Percentiles rank a stretch among this genome's conserved stretches.
These are phyloP conservation scores for Fusarium goolgardi DNA, from an alignment of 2,329 filamentous ascomycete genomes.

Conservation along the genomic window DNA sequence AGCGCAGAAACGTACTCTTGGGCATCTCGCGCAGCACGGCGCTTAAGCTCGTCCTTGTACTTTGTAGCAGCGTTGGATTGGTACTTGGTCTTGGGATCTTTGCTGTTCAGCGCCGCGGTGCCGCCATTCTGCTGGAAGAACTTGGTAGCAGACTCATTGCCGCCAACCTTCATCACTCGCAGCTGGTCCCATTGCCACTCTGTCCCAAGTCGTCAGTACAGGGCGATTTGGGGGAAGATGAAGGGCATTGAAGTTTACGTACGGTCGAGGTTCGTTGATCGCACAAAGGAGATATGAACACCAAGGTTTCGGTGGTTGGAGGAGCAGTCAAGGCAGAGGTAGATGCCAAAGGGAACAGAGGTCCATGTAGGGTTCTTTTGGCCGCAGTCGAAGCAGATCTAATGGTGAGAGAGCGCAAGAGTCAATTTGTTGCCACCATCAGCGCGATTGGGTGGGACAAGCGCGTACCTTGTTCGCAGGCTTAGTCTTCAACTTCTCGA, in stretches of 20 bases:
- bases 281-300: constrained; percentile 98
- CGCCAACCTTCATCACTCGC: constrained; percentile 96
- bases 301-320: constrained; percentile 97
- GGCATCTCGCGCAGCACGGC: constrained; percentile 83
- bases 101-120: constrained; percentile 92
- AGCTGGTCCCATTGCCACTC: constrained; percentile 99
- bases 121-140: constrained; percentile 98
- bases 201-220: constrained; percentile 51
- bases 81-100: constrained; percentile 97
- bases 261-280: constrained; percentile 98
- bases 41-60: constrained; percentile 97
- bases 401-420: constrained; percentile 1
- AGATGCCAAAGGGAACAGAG: constrained; percentile 96
- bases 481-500: constrained; percentile 96
- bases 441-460: neutral
- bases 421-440: constrained; percentile 19
- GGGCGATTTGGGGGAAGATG: neutral
- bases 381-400: constrained; percentile 99
- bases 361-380: constrained; percentile 99
- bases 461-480: constrained; percentile 86
- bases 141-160: constrained; percentile 97
- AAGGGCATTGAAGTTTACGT: constrained; percentile 56
- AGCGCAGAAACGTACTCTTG: constrained; percentile 73
- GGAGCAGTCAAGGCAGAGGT: constrained; percentile 97
- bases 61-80: constrained; percentile 92